These are phyloP conservation scores for Penicillium goetzii DNA, from an alignment of 495 filamentous ascomycete genomes.

Conservation along the genomic window DNA sequence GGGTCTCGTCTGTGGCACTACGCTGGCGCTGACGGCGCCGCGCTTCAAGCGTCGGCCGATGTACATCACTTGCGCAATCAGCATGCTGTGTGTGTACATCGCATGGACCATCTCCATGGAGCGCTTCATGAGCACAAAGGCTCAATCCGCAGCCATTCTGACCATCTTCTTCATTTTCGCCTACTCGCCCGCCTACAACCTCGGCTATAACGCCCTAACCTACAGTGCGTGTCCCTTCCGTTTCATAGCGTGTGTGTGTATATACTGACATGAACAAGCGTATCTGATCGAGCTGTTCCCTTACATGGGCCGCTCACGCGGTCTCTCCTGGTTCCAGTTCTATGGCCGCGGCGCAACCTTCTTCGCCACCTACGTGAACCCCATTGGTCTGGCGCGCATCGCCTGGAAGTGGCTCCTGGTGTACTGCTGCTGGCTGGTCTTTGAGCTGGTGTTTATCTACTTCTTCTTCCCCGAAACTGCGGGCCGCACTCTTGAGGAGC, in stretches of 20 bases:
- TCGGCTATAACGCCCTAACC: slow-evolving; percentile 70
- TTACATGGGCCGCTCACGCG: slow-evolving; percentile 61
- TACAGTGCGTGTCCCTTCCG: slow-evolving; percentile 56
- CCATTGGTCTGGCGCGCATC: slow-evolving; percentile 61
- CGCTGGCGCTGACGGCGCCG: slow-evolving; percentile 55
- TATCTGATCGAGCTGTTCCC: slow-evolving; percentile 70
- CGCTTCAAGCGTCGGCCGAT: slow-evolving; percentile 59
- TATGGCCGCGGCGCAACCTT: slow-evolving; percentile 58
- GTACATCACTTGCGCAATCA: slow-evolving; percentile 59
- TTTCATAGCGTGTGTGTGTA: background rate
- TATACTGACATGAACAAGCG: slow-evolving; percentile 28
- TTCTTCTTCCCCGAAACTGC: slow-evolving; percentile 68
- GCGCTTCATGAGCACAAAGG: slow-evolving; percentile 50
- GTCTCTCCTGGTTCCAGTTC: slow-evolving; percentile 66
- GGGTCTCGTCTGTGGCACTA: slow-evolving; percentile 55
- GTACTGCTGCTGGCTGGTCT: slow-evolving; percentile 63
- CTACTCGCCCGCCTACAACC: slow-evolving; percentile 67
- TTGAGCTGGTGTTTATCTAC: slow-evolving; percentile 62
- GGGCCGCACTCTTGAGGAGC: slow-evolving; percentile 64
- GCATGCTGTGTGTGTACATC: slow-evolving; percentile 59
- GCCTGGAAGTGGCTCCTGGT: slow-evolving; percentile 66
- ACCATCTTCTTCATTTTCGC: slow-evolving; percentile 67
- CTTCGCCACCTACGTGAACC: slow-evolving; percentile 68
- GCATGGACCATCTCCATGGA: slow-evolving; percentile 63
- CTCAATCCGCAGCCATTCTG: slow-evolving; percentile 47